Base-by-base conservation (phyloP, 345 rosid species). In the Camelina sativa region DNA sequence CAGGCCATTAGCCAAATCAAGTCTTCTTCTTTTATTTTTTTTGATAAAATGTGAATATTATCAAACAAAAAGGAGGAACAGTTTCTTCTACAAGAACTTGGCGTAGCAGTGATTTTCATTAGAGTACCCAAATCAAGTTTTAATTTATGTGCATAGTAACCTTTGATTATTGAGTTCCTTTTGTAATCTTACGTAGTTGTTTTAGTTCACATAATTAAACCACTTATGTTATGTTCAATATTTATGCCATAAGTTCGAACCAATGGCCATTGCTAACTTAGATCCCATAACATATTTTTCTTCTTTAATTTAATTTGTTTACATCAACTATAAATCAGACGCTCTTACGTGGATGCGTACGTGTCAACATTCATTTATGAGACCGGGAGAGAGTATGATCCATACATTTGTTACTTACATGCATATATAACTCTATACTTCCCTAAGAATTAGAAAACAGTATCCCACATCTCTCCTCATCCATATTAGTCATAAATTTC, bases 211-310 rank as follows among this genome's bases (percentile, higher is more conserved):
- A 72, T 16, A 23, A 25, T 32, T 32, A 7, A 37, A 48, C 52
- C 51, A 61, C 60, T 16, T 51, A 51, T 48, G 9, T 61, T 16
- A 50, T 25, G 54, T 17, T 62, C 69, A 40, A 28, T 28, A 10
- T 52, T 52, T 17, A 17, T 40, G 69, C 15, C 32, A 51, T 51
- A 62, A 46, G 50, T 46, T 56, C 25, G 41, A 57, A 15, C 79
- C 67, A 59, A 66, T 51, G 62, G 73, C 25, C 44, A 17, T 59
- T 38, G 78, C 25, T 67, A 75, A 75, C 78, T 74, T 74, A 2
- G 71, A 73, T 74, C 34, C 54, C 25, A 53, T 25, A 6, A 65
- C 8, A 59, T 66, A 58, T 73, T 10, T 25, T 17, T 40, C 34
- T 19, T 25, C 53, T 58, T 66, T 47, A 4, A 60, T 60, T 44